Evolutionary conservation across 805 yeast genomes (phyloP), one percentile per base, ranked within the genome.

Genomic region (Wickerhamiella occidentalis): DNA sequence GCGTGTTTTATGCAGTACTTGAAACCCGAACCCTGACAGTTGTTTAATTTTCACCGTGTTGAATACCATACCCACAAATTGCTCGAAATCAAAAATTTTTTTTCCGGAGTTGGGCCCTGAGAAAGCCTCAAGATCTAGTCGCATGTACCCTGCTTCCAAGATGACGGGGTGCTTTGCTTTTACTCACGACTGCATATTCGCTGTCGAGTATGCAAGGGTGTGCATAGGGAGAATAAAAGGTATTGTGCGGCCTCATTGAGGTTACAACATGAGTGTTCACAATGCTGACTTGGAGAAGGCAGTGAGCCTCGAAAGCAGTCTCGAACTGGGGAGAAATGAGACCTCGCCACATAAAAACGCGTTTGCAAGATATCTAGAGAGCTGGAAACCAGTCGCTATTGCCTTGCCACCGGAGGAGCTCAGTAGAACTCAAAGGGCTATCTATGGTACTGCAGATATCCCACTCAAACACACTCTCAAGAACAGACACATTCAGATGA

Each of bases 401-500:
- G 19, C 50, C 2, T 69, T 66, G 13, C 61, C 69, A 52, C 74
- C 71, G 23, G 54, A 52, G 22, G 38, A 49, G 21, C 48, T 59
- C 57, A 46, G 68, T 41, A 40, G 52, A 28, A 26, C 19, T 19
- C 37, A 74, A 70, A 52, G 66, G 43, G 19, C 59, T 52, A 80
- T 79, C 30, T 25, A 19, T 21, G 61, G 61, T n/a, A 64, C 76
- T 4, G 74, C 76, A 25, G 67, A 67, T 48, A 65, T 74, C 1
- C 76, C 74, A 2, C 60, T 73, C 64, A 64, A 72, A 28, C 68
- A 82, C 55, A 61, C 70, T 6, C 68, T 73, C 47, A 64, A 63
- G 52, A 56, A 70, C 6, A 71, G 87, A 59, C 88, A 82, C 63
- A 68, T 82, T 58, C 77, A 79, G 52, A 76, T 83, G 80, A 80